Evolutionary conservation across 78 protist species (phyloP).

Genomic region (Planoprotostelium fungivorum): DNA sequence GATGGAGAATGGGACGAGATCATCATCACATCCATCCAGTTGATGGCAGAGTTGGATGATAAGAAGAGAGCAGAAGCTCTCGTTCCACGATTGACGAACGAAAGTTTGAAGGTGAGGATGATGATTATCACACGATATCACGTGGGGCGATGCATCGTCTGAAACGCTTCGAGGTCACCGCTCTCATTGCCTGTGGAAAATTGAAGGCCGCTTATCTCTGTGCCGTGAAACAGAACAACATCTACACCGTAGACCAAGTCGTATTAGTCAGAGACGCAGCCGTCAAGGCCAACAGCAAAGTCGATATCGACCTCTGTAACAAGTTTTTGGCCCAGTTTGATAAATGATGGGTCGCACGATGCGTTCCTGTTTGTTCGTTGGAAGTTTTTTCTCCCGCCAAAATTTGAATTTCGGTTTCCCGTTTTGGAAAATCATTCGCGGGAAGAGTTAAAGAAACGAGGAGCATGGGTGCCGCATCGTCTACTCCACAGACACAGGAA

Average conservation of each 20-base stretch:
- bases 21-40: not conserved
- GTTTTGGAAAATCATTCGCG: too few species aligned
- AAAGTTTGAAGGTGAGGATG: not conserved
- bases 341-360: too few species aligned
- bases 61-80: constrained; percentile 24
- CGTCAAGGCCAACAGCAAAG: constrained; percentile 14
- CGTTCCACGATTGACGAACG: constrained; percentile 7
- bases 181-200: constrained; percentile 32
- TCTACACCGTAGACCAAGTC: constrained; percentile 5
- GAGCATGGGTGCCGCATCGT: too few species aligned
- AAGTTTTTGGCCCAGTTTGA: too few species aligned
- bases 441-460: too few species aligned
- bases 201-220: constrained; percentile 46
- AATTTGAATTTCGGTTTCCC: too few species aligned
- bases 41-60: not conserved
- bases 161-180: constrained; percentile 9
- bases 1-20: not conserved
- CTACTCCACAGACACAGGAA: too few species aligned
- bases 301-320: not conserved
- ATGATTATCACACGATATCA: not conserved
- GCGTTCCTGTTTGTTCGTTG: too few species aligned
- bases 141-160: not conserved
- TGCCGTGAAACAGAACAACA: constrained; percentile 39
- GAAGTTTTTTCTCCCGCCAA: too few species aligned
- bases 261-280: constrained; percentile 50